Percentiles rank a stretch among this genome's conserved stretches.
Conservation (phyloP, 2,329 filamentous ascomycete species). For the Capronia americana region DNA sequence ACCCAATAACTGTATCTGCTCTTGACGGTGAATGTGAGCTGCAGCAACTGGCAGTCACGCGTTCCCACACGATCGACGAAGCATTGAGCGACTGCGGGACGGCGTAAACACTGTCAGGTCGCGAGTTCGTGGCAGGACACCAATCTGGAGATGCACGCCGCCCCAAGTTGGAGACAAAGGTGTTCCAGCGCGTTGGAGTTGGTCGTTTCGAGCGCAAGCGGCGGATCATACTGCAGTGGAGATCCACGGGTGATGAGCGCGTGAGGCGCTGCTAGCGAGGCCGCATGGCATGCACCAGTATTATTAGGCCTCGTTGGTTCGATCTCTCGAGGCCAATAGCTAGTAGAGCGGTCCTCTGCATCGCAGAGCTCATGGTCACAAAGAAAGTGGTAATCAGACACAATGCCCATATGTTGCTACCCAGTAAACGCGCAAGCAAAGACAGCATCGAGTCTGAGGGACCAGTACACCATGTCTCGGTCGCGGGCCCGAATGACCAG, state of each 20-base stretch:
- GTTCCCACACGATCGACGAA: conserved; percentile 11
- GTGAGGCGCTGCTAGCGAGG: conserved; percentile 31
- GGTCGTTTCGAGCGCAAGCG: conserved; percentile 29
- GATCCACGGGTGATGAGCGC: conserved; percentile 25
- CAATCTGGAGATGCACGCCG: conserved; percentile 16
- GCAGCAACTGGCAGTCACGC: conserved; percentile 27
- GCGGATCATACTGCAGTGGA: conserved; percentile 26
- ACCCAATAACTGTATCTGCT: conserved; percentile 17
- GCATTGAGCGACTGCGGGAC: neutral
- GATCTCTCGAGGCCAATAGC: conserved; percentile 1
- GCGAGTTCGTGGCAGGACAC: conserved; percentile 2
- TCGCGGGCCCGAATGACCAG: neutral
- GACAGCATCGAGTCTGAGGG: neutral
- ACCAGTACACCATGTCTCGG: neutral
- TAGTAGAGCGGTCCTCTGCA: neutral
- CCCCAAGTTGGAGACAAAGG: conserved; percentile 18
- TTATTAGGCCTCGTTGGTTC: conserved; percentile 2
- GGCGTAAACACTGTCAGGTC: neutral
- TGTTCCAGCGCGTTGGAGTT: conserved; percentile 13
- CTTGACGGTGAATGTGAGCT: conserved; percentile 2
- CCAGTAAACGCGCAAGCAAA: neutral
- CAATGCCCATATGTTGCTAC: neutral
- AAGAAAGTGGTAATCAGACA: neutral
- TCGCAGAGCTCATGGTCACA: neutral
- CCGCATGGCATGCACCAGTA: conserved; percentile 8